These are phyloP conservation scores for Pyrus betulifolia DNA, from an alignment of 306 rosid species.

Conservation along the genomic window DNA sequence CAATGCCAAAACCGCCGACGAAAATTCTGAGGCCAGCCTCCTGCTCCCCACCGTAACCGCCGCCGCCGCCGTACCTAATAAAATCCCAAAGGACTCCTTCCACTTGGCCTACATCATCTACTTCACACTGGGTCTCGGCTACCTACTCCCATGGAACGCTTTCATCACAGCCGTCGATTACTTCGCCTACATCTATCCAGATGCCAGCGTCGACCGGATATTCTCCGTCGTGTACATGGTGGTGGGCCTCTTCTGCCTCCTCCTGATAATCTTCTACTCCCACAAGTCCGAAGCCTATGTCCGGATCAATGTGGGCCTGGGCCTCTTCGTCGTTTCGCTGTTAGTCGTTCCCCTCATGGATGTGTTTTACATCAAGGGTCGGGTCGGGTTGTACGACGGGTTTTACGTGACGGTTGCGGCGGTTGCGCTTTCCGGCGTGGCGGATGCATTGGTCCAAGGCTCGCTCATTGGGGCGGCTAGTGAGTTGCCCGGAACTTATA, in stretches of 20 bases:
- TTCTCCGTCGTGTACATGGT: conserved; percentile 69
- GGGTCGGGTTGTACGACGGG: conserved; percentile 64
- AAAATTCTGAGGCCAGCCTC: conserved; percentile 21
- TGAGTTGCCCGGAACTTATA: conserved; percentile 74
- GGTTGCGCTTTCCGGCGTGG: conserved; percentile 43
- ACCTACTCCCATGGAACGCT: conserved; percentile 90
- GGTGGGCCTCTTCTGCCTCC: conserved; percentile 41
- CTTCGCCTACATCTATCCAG: conserved; percentile 76
- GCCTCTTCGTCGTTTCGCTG: conserved; percentile 41
- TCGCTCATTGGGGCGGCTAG: conserved; percentile 79
- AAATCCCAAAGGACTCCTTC: conserved; percentile 46
- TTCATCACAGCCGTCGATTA: conserved; percentile 89
- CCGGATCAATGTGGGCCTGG: conserved; percentile 64
- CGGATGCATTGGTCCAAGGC: conserved; percentile 71
- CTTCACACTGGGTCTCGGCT: conserved; percentile 69
- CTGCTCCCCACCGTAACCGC: conserved; percentile 12
- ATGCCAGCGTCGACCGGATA: conserved; percentile 71
- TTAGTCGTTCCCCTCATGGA: conserved; percentile 62
- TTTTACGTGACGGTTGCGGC: conserved; percentile 57
- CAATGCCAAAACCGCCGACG: background rate
- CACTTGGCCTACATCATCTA: conserved; percentile 61
- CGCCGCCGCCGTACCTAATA: background rate
- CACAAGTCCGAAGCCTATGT: conserved; percentile 46
- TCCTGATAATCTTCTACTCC: conserved; percentile 50
- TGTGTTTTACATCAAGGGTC: conserved; percentile 46